Evolutionary conservation across 2,329 filamentous ascomycete genomes (phyloP), one percentile per base, ranked within the genome.

Genomic region (Nothopassalora personata): DNA sequence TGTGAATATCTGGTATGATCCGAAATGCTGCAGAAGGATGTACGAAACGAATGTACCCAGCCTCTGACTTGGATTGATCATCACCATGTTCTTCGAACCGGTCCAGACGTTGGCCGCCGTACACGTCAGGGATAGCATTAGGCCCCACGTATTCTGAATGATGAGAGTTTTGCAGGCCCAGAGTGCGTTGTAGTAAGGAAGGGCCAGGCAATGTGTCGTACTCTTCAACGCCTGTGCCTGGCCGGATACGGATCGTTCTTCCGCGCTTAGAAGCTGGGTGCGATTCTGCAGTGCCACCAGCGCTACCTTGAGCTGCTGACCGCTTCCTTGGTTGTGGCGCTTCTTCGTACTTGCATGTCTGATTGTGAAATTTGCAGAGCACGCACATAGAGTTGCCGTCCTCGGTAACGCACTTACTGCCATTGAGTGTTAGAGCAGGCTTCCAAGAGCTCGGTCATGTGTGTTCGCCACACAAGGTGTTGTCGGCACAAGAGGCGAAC

Each of bases 11-110:
- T 55, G 88, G 86, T 58, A 91, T 77, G 80, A 91, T 84, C 66
- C 91, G 80, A 75, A 92, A 92, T 46, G 86, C 90, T 71, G 90
- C 87, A 73, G 83, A 73, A 56, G 89, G 84, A 75, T 88, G 88
- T 66, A 91, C 88, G 74, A 88, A 88, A 69, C 89, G 81, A 60
- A 91, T 56, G 45, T 61, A 57, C 49, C 60, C 62, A 5, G 34
- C 56, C 6, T 53, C 31, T 8, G 31, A n/a, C 27, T 57, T 49
- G 8, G 30, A 54, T n/a, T 43, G 34, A 11, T 58, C 31, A 45
- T 52, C 47, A 27, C 39, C 31, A 2, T n/a, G 15, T 19, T 23
- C 27, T n/a, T 48, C 43, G 15, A 11, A 36, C 8, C 46, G n/a
- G 19, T 58, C 60, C 23, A 55, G 11, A 15, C 36, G 28, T 27